phyloP scores from a whole-genome alignment of 306 rosid species.

The Ormosia semicastrata region DNA sequence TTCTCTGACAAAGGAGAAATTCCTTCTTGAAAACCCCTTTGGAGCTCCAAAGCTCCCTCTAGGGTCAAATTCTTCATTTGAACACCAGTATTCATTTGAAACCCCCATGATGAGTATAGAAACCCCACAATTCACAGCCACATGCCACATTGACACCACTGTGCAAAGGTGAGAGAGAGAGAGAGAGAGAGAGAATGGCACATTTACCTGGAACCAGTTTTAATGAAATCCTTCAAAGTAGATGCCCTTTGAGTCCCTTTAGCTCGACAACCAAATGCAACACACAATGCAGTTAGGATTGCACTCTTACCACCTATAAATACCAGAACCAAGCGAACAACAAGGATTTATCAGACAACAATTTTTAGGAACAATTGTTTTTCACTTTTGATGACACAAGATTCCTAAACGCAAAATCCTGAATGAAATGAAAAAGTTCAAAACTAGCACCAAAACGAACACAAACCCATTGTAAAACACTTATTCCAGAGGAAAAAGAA shows the following conservation, averaged over 20 bases:
- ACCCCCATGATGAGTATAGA: neutral
- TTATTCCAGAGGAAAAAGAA: neutral
- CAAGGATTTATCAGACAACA: neutral
- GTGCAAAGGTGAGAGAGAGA: neutral
- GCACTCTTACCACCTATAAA: constrained; percentile 95
- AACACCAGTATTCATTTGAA: neutral
- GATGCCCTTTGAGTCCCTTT: constrained; percentile 86
- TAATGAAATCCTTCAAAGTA: constrained; percentile 77
- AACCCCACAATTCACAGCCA: neutral
- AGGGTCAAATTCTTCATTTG: neutral
- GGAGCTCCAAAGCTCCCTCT: neutral
- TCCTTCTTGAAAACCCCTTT: neutral
- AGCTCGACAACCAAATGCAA: constrained; percentile 94
- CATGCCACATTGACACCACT: neutral
- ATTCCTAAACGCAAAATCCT: neutral
- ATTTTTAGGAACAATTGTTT: neutral
- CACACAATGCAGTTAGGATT: constrained; percentile 74
- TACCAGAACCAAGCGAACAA: constrained; percentile 19
- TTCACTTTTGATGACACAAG: neutral
- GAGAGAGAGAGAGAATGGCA: neutral
- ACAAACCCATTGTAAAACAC: neutral
- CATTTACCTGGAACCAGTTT: constrained; percentile 74
- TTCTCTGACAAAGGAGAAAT: neutral
- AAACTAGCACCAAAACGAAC: neutral
- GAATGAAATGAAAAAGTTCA: neutral